Base-by-base conservation (phyloP, 352 stramenopile genomes). In the Phytopythium sindhum region DNA sequence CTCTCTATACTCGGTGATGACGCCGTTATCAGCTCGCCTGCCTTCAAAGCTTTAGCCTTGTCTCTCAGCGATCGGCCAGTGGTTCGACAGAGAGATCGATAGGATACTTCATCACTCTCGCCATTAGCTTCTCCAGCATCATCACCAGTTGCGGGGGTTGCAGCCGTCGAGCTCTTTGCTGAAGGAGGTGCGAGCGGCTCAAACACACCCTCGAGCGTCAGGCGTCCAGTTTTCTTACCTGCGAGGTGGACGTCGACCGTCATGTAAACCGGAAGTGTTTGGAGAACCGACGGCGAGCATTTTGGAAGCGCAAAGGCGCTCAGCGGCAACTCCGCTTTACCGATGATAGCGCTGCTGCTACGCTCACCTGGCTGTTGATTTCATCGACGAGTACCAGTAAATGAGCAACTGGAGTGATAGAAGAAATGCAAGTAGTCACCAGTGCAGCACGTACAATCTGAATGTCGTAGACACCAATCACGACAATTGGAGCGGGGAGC, bases 381-480 rank as follows among this genome's bases (percentile, higher is more conserved):
- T 63, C 24, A 33, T 57, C n/a, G n/a, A n/a, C n/a, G n/a, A n/a
- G n/a, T n/a, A n/a, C n/a, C n/a, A n/a, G n/a, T n/a, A n/a, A n/a
- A n/a, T n/a, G n/a, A n/a, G n/a, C n/a, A n/a, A n/a, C n/a, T n/a
- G n/a, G n/a, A n/a, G n/a, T n/a, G n/a, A n/a, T n/a, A n/a, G n/a
- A n/a, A n/a, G n/a, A n/a, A n/a, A n/a, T n/a, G n/a, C n/a, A n/a
- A n/a, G n/a, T n/a, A n/a, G n/a, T n/a, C n/a, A n/a, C n/a, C n/a
- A n/a, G 8, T 21, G 28, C n/a, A 28, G 15, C n/a, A 77, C 73
- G 29, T 75, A 86, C 78, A 53, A 82, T 71, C 76, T 86, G 63
- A 51, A 86, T 77, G 37, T 84, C 78, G 48, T 75, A 84, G 4
- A 86, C 62, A 11, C 73, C 75, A 24, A 83, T 33, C 53, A 68